These are phyloP conservation scores for Volvox carteri DNA, from an alignment of 163 green algal species.

Conservation along the genomic window DNA sequence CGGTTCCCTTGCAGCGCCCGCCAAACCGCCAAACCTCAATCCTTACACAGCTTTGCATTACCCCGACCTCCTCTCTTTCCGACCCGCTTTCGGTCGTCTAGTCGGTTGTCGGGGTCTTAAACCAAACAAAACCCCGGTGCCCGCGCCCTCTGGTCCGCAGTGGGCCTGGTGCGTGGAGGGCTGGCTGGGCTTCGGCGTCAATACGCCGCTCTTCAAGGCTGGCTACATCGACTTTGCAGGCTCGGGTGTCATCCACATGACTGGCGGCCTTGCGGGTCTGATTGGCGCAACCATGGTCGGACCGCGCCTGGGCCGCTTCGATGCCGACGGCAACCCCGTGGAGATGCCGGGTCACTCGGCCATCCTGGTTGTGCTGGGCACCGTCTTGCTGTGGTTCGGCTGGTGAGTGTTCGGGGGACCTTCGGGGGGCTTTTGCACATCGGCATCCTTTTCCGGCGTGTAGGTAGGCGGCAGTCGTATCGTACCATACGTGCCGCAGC, in stretches of 20 bases:
- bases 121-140: too few species aligned
- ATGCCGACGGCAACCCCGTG: conserved; percentile 76
- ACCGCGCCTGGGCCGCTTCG: conserved; percentile 83
- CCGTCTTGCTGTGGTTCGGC: conserved; percentile 95
- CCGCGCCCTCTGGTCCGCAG: conserved; percentile 69
- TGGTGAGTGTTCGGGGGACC: conserved; percentile 71
- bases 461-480: too few species aligned
- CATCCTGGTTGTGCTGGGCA: conserved; percentile 90
- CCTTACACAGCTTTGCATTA: too few species aligned
- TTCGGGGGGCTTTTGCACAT: too few species aligned
- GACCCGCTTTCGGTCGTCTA: too few species aligned
- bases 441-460: too few species aligned
- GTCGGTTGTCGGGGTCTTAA: too few species aligned
- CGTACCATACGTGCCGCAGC: too few species aligned
- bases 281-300: conserved; percentile 77
- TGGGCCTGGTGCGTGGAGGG: conserved; percentile 81
- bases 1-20: too few species aligned
- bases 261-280: conserved; percentile 78
- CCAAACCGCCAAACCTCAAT: too few species aligned
- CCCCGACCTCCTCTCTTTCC: too few species aligned
- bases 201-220: conserved; percentile 59
- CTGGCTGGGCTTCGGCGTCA: conserved; percentile 67
- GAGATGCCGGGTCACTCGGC: conserved; percentile 85
- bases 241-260: conserved; percentile 86
- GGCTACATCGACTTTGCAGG: conserved; percentile 85